Evolutionary conservation across 176 grass and related monocot genomes (phyloP), one percentile per base, ranked within the genome.

Genomic region (Hsuehochloa calcarea): DNA sequence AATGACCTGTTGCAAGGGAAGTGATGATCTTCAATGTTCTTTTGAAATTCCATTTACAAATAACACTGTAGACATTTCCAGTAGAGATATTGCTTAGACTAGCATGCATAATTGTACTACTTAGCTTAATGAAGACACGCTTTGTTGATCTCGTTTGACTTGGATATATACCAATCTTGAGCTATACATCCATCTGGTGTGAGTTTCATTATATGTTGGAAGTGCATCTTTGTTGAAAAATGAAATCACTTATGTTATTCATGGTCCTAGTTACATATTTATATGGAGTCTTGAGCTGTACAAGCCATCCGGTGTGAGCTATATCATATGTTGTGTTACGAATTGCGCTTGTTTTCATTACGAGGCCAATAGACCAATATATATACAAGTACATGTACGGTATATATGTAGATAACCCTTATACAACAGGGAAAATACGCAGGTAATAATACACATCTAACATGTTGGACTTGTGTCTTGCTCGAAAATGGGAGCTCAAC

Each of bases 271-370:
- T 51, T 84, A 10, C 75, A 29, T 11, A 63, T 78, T 40, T 45
- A 59, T 29, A 81, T 54, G 31, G 37, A 55, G 70, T 29, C 65
- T 20, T 58, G 34, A 55, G 19, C 1, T 26, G 20, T 13, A 56
- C 49, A 26, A 67, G 20, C n/a, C 22, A 69, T 55, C 16, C 7
- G 38, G 11, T 12, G 3, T 59, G 51, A 10, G 23, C 7, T 59
- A 19, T 67, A 34, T 77, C 25, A 40, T 68, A 77, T 83, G 56
- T n/a, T n/a, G n/a, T n/a, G n/a, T n/a, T n/a, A n/a, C n/a, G n/a
- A n/a, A n/a, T n/a, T n/a, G n/a, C n/a, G n/a, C n/a, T n/a, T n/a
- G n/a, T n/a, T n/a, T n/a, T n/a, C n/a, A n/a, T n/a, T n/a, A n/a
- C n/a, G n/a, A n/a, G n/a, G n/a, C n/a, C n/a, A n/a, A n/a, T n/a